Evolutionary conservation across 2,329 filamentous ascomycete species (phyloP).

Genomic region (Cercospora janseana): DNA sequence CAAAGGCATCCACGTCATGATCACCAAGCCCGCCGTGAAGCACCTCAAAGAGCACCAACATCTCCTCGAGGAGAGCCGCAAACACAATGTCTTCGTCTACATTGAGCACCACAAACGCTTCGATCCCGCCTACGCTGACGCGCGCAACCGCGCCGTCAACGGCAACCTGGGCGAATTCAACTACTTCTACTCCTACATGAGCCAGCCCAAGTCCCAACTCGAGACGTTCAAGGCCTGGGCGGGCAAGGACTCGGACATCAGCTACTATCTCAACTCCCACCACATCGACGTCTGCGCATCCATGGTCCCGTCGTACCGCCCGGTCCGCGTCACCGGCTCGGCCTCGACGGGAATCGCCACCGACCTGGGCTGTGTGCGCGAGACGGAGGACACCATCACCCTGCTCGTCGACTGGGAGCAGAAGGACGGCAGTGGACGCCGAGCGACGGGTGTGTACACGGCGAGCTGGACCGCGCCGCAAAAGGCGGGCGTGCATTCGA

Average conservation of each 20-base stretch:
- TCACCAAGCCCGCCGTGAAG: slow-evolving; percentile 93
- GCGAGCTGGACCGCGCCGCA: slow-evolving; percentile 93
- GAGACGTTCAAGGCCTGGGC: slow-evolving; percentile 96
- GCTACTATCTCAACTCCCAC: slow-evolving; percentile 93
- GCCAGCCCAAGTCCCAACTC: slow-evolving; percentile 83
- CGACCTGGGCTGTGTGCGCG: slow-evolving; percentile 70
- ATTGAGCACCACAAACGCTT: slow-evolving; percentile 97
- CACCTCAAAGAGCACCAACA: slow-evolving; percentile 74
- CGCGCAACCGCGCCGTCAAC: slow-evolving; percentile 69
- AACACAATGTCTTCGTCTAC: slow-evolving; percentile 82
- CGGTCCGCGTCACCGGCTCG: slow-evolving; percentile 74
- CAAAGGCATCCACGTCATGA: slow-evolving; percentile 81
- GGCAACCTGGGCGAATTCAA: slow-evolving; percentile 80
- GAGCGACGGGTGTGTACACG: slow-evolving; percentile 86
- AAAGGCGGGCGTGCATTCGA: slow-evolving; percentile 89
- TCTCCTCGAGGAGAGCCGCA: slow-evolving; percentile 68
- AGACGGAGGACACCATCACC: slow-evolving; percentile 91
- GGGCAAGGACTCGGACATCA: slow-evolving; percentile 86
- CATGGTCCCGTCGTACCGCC: slow-evolving; percentile 75
- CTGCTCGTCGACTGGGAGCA: slow-evolving; percentile 85
- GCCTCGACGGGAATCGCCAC: slow-evolving; percentile 77
- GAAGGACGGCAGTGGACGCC: slow-evolving; percentile 63
- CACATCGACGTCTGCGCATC: slow-evolving; percentile 91
- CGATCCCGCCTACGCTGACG: slow-evolving; percentile 89
- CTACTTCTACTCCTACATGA: slow-evolving; percentile 98